These are phyloP conservation scores for Nicotiana knightiana DNA, from an alignment of 257 asterid species.

Conservation along the genomic window DNA sequence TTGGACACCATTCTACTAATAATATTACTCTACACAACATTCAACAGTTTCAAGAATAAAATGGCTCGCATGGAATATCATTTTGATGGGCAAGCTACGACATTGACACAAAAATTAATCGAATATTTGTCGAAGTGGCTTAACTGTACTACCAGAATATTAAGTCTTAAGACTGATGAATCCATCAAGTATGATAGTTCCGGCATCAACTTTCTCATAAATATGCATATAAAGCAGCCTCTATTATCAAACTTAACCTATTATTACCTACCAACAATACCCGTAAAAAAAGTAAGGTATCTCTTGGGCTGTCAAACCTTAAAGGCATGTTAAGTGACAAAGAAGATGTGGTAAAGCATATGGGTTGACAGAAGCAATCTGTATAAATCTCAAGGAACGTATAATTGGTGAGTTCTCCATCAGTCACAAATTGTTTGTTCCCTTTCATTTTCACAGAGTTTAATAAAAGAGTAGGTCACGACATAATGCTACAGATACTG, in stretches of 20 bases:
- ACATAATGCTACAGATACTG: background rate
- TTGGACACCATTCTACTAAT: background rate
- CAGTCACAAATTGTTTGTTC: background rate
- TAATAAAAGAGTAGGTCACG: background rate
- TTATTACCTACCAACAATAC: background rate
- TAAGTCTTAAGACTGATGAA: background rate
- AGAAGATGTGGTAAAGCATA: background rate
- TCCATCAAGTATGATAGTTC: background rate
- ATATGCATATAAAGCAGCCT: background rate
- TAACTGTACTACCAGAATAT: background rate
- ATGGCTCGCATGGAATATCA: background rate
- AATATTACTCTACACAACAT: background rate
- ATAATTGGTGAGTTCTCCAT: background rate
- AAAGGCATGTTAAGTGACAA: background rate
- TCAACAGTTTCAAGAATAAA: background rate
- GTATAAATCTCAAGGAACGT: background rate
- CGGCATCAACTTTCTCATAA: background rate
- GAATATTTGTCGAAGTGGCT: background rate
- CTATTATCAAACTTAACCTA: background rate
- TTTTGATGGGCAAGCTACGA: background rate
- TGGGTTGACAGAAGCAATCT: background rate
- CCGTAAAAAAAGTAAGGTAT: background rate
- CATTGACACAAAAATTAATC: background rate
- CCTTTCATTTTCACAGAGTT: background rate
- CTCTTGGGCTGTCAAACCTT: background rate